These are phyloP conservation scores for Aspergillus saccharolyticus DNA, from an alignment of 495 filamentous ascomycete genomes.

Conservation along the genomic window DNA sequence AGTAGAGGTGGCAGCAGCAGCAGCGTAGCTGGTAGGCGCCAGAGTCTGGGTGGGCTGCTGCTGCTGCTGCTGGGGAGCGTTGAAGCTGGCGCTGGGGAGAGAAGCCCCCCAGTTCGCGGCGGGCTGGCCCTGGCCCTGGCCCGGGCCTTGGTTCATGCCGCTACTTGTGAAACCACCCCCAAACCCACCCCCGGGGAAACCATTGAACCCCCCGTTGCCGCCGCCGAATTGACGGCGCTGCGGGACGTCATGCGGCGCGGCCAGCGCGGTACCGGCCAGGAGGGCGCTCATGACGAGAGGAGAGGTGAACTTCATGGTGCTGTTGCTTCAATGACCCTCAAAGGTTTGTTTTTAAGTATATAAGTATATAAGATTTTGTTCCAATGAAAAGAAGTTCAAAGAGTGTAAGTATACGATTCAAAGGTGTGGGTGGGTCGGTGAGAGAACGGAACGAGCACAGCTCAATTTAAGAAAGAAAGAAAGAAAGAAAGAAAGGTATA, in stretches of 20 bases:
- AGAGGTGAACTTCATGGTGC: constrained; percentile 29
- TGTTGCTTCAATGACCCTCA: too few relatives aligned
- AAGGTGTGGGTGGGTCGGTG: background rate
- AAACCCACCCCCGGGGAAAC: too few relatives aligned
- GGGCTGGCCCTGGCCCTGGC: background rate
- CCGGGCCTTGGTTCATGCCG: background rate
- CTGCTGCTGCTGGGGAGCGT: constrained; percentile 15
- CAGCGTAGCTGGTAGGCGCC: background rate
- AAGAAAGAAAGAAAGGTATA: background rate
- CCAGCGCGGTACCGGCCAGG: constrained; percentile 20
- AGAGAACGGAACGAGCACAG: background rate
- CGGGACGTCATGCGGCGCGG: constrained; percentile 18
- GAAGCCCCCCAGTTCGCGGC: background rate
- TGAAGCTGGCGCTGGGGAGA: background rate
- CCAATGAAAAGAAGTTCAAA: too few relatives aligned
- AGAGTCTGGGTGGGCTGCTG: constrained; percentile 2
- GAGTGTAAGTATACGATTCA: background rate
- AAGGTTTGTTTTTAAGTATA: too few relatives aligned
- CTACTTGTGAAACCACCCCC: background rate
- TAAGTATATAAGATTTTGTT: too few relatives aligned
- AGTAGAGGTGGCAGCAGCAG: background rate
- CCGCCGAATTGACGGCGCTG: background rate
- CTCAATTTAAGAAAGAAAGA: background rate
- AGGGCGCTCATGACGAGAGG: constrained; percentile 17
- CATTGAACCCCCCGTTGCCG: background rate